A percentile compares a stretch with the other conserved stretches of the same genome.
phyloP scores from a whole-genome alignment of 345 rosid genomes.

The Arabis alpina region DNA sequence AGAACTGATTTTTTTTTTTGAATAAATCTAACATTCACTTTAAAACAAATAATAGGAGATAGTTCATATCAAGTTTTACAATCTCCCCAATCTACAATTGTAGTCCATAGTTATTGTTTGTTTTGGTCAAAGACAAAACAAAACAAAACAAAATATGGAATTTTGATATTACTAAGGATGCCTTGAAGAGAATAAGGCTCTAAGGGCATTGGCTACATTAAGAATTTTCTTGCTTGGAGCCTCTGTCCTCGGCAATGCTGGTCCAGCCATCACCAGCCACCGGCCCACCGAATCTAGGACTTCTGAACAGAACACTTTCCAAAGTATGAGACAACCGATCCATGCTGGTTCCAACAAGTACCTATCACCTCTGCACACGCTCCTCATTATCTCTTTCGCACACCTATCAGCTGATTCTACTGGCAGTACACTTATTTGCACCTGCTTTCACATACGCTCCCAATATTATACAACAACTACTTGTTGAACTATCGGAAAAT shows the following conservation, averaged over 20 bases:
- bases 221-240: slow-evolving; percentile 13
- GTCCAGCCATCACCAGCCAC: slow-evolving; percentile 28
- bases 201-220: background rate
- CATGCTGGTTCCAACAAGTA: slow-evolving; percentile 55
- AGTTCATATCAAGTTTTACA: no score
- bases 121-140: no score
- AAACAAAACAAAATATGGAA: no score
- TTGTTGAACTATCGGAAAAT: no score
- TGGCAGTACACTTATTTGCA: slow-evolving; percentile 28
- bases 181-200: no score
- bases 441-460: slow-evolving; percentile 17
- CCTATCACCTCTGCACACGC: slow-evolving; percentile 57
- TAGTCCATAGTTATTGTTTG: no score
- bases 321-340: slow-evolving; percentile 37
- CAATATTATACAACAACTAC: no score
- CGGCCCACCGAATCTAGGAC: slow-evolving; percentile 29
- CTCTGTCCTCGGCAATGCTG: slow-evolving; percentile 5
- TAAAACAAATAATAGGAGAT: no score
- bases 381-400: slow-evolving; percentile 47
- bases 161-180: no score
- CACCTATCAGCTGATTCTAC: slow-evolving; percentile 47
- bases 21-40: no score
- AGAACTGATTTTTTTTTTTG: no score
- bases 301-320: slow-evolving; percentile 37
- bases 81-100: no score